These are phyloP conservation scores for Magnaporthiopsis rhizophila DNA, from an alignment of 2,329 filamentous ascomycete species.

Conservation along the genomic window DNA sequence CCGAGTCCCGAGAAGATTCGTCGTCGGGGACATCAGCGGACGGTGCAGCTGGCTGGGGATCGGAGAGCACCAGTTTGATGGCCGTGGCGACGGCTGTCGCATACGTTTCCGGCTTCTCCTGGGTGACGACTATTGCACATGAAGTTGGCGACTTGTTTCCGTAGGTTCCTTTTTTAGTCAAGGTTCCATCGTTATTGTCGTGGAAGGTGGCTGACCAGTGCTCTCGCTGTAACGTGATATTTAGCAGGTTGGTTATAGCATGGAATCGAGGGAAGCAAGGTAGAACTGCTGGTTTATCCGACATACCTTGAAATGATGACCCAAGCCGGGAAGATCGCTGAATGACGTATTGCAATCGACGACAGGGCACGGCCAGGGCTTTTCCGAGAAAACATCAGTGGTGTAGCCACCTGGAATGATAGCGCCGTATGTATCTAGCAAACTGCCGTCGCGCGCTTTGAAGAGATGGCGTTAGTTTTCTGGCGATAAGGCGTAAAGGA, in stretches of 20 bases:
- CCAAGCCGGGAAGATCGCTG: background rate
- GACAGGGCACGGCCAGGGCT: conserved; percentile 1
- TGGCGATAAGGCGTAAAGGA: background rate
- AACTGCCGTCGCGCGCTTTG: background rate
- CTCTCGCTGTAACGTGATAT: background rate
- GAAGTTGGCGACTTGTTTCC: background rate
- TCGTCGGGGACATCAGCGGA: background rate
- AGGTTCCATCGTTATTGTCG: conserved; percentile 1
- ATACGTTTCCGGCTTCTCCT: background rate
- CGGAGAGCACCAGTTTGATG: background rate
- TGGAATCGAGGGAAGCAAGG: background rate
- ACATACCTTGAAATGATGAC: background rate
- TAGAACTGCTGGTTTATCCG: too few relatives aligned
- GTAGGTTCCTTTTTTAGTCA: background rate
- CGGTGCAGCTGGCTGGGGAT: background rate
- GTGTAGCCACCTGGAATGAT: background rate
- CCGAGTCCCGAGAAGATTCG: background rate
- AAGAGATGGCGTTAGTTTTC: background rate
- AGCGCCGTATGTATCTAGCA: background rate
- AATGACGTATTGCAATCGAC: background rate
- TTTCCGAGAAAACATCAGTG: background rate
- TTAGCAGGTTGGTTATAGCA: background rate
- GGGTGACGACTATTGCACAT: background rate
- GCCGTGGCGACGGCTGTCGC: background rate
- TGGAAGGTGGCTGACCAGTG: background rate